These are phyloP conservation scores for Pholiota molesta DNA, from an alignment of 768 basidiomycete genomes.

Conservation along the genomic window DNA sequence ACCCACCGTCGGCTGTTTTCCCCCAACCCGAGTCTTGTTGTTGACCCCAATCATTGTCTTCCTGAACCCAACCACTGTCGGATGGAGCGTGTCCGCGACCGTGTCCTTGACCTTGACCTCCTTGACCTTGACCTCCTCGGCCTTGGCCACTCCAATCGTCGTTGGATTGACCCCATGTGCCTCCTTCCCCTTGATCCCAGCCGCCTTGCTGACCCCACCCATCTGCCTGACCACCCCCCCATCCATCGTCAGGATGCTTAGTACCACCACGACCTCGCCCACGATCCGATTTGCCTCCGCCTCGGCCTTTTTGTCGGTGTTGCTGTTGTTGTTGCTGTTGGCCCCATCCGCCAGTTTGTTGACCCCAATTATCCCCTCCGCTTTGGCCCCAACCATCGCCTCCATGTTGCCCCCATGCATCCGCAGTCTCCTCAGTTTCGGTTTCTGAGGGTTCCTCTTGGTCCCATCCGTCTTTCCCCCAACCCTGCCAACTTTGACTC, in stretches of 20 bases:
- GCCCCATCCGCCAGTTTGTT: conserved; percentile 11
- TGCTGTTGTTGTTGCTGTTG: background rate
- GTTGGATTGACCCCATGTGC: background rate
- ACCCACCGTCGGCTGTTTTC: conserved; percentile 3
- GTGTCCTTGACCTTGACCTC: background rate
- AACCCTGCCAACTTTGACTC: conserved; percentile 33
- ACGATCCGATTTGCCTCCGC: background rate
- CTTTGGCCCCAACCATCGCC: conserved; percentile 10
- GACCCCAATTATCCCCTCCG: conserved; percentile 9
- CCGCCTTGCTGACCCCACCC: conserved; percentile 7
- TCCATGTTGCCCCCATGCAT: background rate
- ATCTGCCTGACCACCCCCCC: conserved; percentile 17
- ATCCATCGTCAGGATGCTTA: conserved; percentile 9
- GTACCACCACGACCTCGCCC: background rate
- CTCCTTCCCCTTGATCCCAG: conserved; percentile 7
- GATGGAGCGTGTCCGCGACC: background rate
- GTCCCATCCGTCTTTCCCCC: conserved; percentile 29
- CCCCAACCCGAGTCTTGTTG: conserved; percentile 19
- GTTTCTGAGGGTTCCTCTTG: conserved; percentile 20
- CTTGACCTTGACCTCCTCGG: conserved; percentile 12
- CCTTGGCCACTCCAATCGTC: conserved; percentile 9
- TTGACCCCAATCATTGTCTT: conserved; percentile 3
- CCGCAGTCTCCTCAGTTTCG: conserved; percentile 16
- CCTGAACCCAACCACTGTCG: conserved; percentile 16
- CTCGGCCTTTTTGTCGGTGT: background rate